Conservation (phyloP, 2,329 filamentous ascomycete species). For the Cladosporium colombiae region DNA sequence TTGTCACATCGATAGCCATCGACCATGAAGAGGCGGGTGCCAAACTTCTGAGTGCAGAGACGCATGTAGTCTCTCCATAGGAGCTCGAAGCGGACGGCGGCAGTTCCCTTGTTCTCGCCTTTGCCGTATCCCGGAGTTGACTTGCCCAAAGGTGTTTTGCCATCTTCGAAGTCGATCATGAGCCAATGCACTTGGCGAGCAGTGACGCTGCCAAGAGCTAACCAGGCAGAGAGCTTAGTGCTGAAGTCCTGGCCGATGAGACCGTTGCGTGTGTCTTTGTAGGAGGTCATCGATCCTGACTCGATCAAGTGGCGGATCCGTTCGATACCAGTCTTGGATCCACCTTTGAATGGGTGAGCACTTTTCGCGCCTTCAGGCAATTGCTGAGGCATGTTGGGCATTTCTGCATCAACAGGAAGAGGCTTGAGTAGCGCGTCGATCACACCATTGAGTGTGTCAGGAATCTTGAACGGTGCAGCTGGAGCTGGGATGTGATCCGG, state of each 20-base stretch:
- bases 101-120: constrained; percentile 72
- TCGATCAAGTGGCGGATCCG: constrained; percentile 63
- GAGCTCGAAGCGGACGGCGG: constrained; percentile 69
- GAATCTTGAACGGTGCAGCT: constrained; percentile 63
- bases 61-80: constrained; percentile 82
- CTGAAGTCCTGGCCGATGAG: constrained; percentile 70
- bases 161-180: constrained; percentile 70
- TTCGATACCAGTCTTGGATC: constrained; percentile 61
- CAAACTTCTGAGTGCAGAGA: constrained; percentile 71
- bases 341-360: constrained; percentile 68
- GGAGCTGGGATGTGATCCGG: constrained; percentile 62
- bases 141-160: constrained; percentile 44
- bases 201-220: constrained; percentile 71
- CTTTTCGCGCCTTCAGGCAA: constrained; percentile 57
- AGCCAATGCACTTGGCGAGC: constrained; percentile 70
- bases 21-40: constrained; percentile 62
- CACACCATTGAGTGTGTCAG: constrained; percentile 55
- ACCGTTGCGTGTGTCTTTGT: constrained; percentile 72
- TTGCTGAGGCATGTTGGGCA: constrained; percentile 53
- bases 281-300: constrained; percentile 61
- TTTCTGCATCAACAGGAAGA: constrained; percentile 50
- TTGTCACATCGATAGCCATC: constrained; percentile 61
- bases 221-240: constrained; percentile 73
- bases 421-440: constrained; percentile 60
- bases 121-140: constrained; percentile 61